These are phyloP conservation scores for Cadophora luteo-olivacea DNA, from an alignment of 2,329 filamentous ascomycete genomes.

Conservation along the genomic window DNA sequence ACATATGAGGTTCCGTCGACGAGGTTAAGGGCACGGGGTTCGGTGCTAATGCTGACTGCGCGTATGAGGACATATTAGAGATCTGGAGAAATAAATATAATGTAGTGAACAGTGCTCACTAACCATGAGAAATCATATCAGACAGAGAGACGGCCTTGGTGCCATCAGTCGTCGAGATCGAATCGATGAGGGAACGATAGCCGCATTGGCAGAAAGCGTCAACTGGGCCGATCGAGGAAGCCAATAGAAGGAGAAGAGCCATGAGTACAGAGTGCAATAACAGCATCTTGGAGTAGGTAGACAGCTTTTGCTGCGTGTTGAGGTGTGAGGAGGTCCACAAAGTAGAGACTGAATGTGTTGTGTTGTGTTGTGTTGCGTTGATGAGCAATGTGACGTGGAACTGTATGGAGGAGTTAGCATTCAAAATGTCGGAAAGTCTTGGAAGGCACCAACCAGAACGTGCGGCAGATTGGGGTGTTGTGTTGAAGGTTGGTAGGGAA, in stretches of 20 bases:
- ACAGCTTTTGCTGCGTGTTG: not conserved
- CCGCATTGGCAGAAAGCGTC: conserved; percentile 72
- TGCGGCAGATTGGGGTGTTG: no score
- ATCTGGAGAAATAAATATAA: not conserved
- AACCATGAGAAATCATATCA: not conserved
- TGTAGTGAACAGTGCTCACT: no score
- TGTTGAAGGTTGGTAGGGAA: no score
- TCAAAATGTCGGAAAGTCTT: no score
- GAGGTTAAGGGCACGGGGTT: not conserved
- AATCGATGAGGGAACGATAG: conserved; percentile 57
- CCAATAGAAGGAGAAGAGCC: not conserved
- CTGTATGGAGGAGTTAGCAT: not conserved
- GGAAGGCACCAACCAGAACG: no score
- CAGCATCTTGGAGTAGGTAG: not conserved
- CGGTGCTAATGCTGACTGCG: conserved; percentile 1
- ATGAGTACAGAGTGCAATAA: not conserved
- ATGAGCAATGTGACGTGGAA: not conserved
- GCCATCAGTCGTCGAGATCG: conserved; percentile 45
- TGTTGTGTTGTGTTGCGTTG: not conserved
- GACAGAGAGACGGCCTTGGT: conserved; percentile 23
- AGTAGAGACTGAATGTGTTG: not conserved
- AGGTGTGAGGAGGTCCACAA: not conserved
- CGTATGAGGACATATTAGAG: not conserved
- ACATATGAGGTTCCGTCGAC: conserved; percentile 48
- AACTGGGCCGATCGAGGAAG: not conserved